Conservation (phyloP, 805 yeast genomes). For the Yamadazyma philogaea region DNA sequence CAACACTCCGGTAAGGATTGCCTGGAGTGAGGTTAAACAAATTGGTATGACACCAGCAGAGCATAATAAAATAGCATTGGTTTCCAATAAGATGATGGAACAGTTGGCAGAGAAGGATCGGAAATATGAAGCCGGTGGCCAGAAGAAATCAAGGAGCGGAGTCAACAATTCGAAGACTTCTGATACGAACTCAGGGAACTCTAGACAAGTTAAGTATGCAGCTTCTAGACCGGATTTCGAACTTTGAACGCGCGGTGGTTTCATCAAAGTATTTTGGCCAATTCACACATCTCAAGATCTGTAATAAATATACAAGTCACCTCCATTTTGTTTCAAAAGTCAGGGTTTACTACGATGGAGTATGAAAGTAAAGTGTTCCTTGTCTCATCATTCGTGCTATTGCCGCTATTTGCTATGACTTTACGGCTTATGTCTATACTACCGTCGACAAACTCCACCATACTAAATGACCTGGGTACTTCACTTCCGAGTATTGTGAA, state of each 20-base stretch:
- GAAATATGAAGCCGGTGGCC: background rate
- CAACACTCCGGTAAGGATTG: slow-evolving; percentile 46
- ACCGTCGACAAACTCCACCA: slow-evolving; percentile 18
- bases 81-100: slow-evolving; percentile 52
- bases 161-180: background rate
- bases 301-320: background rate
- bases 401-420: slow-evolving; percentile 22
- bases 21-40: slow-evolving; percentile 51
- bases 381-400: slow-evolving; percentile 2
- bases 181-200: background rate
- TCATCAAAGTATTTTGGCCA: background rate
- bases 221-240: slow-evolving; percentile 16
- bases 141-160: background rate
- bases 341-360: slow-evolving; percentile 15
- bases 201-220: slow-evolving; percentile 8
- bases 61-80: slow-evolving; percentile 44
- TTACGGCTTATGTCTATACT: slow-evolving; percentile 23
- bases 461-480: background rate
- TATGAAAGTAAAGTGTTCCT: slow-evolving; percentile 18
- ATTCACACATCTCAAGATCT: background rate
- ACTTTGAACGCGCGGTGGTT: slow-evolving; percentile 10
- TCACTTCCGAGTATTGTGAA: slow-evolving; percentile 7
- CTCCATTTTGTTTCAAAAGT: background rate
- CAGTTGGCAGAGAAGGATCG: slow-evolving; percentile 46
- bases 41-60: slow-evolving; percentile 45